Evolutionary conservation across 208 protist genomes (phyloP), one percentile per base, ranked within the genome.

Genomic region (Leishmania arabica): DNA sequence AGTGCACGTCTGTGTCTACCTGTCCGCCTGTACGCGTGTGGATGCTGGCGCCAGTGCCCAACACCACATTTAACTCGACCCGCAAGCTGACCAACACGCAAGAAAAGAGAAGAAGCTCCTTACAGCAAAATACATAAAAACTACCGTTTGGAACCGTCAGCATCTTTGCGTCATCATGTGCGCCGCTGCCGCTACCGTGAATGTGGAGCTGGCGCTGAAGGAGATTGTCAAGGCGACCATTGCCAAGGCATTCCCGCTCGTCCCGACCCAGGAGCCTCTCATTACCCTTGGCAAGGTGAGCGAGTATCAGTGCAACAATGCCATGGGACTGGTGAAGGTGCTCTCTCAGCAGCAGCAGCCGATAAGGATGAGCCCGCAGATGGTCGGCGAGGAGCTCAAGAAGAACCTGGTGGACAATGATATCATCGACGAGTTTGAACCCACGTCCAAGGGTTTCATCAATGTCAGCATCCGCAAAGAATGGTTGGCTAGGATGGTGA

Each of bases 261-360:
- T 97, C 21, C 81, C 82, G 15, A 6, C 84, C 66, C 86, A 88
- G 42, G 93, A 96, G 75, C 85, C 90, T 40, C 88, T 98, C 69
- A 92, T 98, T 75, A 91, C 93, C 11, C 74, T 93, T 27, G 93
- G 93, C 7, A 96, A 95, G 80, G 86, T 94, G 68, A 95, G 87
- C 74, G 95, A 99, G 79, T 99, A 98, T 82, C 98, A 99, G 85
- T 98, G 97, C 96, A 99, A 99, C 86, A 98, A 97, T 70, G 96
- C 98, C 37, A 97, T 99, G 95, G 90, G 89, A 42, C 94, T 99
- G 54, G 85, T 81, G 34, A 99, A 98, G 86, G 54, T 82, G 72
- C 92, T 99, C 13, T 94, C 91, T 37, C 86, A 92, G 90, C 86
- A 86, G 76, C 91, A 85, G 70, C 92, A 92, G 31, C 90, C 94